Percentiles rank a stretch among this genome's conserved stretches.
Conservation (phyloP, 2,329 filamentous ascomycete species). For the Ceratocystis alfenasii region DNA sequence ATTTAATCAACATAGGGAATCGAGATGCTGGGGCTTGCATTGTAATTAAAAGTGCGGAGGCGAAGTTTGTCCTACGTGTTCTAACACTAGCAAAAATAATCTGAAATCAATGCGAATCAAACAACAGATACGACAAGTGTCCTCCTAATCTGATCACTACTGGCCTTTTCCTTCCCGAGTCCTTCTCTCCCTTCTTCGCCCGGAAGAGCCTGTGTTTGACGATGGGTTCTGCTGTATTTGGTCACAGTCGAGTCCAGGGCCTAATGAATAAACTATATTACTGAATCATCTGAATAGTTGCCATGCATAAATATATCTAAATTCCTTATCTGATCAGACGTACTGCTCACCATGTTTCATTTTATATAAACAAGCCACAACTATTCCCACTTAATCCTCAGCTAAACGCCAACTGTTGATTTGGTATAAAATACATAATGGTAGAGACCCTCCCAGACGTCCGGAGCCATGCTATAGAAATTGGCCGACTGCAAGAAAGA, state of each 20-base stretch:
- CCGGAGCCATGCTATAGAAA: slow-evolving; percentile 64
- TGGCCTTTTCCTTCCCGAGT: no score
- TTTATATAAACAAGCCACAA: not conserved
- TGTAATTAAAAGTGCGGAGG: not conserved
- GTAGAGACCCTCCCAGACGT: slow-evolving; percentile 68
- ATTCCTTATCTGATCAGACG: no score
- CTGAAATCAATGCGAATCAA: not conserved
- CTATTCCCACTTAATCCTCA: not conserved
- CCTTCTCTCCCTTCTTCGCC: no score
- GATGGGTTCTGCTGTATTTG: no score
- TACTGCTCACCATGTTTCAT: no score
- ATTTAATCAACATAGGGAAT: not conserved
- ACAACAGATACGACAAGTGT: not conserved
- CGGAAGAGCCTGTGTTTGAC: no score
- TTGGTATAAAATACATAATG: not conserved
- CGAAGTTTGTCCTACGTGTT: not conserved
- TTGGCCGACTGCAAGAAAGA: slow-evolving; percentile 82
- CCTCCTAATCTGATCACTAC: no score
- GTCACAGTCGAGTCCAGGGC: no score
- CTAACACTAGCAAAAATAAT: not conserved
- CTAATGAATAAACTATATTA: no score
- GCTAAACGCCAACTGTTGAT: not conserved
- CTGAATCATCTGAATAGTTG: no score
- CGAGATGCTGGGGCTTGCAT: not conserved
- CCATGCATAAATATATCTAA: no score